Evolutionary conservation across 1,139 yeast species (phyloP).

Genomic region (Saccharomycopsis hybrid): DNA sequence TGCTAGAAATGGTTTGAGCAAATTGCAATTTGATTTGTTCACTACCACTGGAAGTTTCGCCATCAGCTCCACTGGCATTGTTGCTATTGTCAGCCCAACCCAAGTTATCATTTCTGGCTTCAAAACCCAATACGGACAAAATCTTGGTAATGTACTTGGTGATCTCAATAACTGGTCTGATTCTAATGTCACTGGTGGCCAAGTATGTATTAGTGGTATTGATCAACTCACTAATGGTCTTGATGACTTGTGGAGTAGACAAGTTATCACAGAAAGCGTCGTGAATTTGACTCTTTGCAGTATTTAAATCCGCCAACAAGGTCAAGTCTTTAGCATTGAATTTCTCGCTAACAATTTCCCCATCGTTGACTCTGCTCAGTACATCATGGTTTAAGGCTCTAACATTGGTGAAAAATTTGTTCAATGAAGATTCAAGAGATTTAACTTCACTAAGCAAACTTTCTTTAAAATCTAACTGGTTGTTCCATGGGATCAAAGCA

Average conservation of each 20-base stretch:
- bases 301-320: constrained; percentile 44
- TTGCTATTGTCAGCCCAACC: constrained; percentile 63
- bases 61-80: not conserved
- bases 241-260: constrained; percentile 69
- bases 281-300: constrained; percentile 60
- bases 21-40: constrained; percentile 78
- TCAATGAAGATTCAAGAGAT: constrained; percentile 44
- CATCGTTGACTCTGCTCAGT: constrained; percentile 42
- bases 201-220: constrained; percentile 69
- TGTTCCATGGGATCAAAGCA: constrained; percentile 89
- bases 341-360: constrained; percentile 50
- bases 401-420: constrained; percentile 74
- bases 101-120: constrained; percentile 55
- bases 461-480: constrained; percentile 86
- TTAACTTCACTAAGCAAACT: constrained; percentile 69
- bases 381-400: constrained; percentile 68
- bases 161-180: constrained; percentile 60
- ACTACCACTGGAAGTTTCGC: constrained; percentile 29
- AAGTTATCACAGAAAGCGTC: constrained; percentile 83
- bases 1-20: constrained; percentile 66
- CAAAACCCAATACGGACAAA: constrained; percentile 68
- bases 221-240: constrained; percentile 60
- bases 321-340: constrained; percentile 46
- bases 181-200: constrained; percentile 45
- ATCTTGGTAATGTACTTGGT: constrained; percentile 69